Conservation (phyloP, 306 rosid genomes). For the Gynostemma pentaphyllum region DNA sequence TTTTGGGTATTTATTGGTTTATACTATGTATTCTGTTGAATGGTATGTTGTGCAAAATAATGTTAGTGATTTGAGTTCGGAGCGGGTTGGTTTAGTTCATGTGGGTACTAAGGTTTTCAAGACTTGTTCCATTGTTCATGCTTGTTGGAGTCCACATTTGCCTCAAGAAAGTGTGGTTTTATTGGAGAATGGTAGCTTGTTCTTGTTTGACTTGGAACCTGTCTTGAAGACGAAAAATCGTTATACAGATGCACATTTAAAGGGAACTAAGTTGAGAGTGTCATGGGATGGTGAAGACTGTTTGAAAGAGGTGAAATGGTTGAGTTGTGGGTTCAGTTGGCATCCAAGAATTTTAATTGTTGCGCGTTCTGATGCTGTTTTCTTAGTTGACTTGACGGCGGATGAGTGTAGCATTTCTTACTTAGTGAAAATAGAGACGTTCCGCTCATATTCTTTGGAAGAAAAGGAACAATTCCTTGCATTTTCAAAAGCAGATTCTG, state of each 20-base stretch:
- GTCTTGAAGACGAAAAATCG: background rate
- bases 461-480: slow-evolving; percentile 39
- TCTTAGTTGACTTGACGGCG: slow-evolving; percentile 46
- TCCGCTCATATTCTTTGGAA: slow-evolving; percentile 26
- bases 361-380: slow-evolving; percentile 45
- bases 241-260: slow-evolving; percentile 7
- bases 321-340: slow-evolving; percentile 70
- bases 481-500: slow-evolving; percentile 36
- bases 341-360: slow-evolving; percentile 46
- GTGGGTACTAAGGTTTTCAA: slow-evolving; percentile 38
- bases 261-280: slow-evolving; percentile 43
- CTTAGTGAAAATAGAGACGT: slow-evolving; percentile 36
- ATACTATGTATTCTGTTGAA: slow-evolving; percentile 35
- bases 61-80: slow-evolving; percentile 7
- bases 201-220: slow-evolving; percentile 54
- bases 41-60: slow-evolving; percentile 34
- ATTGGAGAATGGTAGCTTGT: slow-evolving; percentile 41
- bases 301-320: slow-evolving; percentile 28
- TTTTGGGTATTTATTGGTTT: slow-evolving; percentile 43
- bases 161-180: slow-evolving; percentile 42
- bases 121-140: slow-evolving; percentile 33
- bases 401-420: slow-evolving; percentile 29
- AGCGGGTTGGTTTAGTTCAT: slow-evolving; percentile 17
- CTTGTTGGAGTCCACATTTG: slow-evolving; percentile 61
- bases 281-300: slow-evolving; percentile 22